Percentiles rank a stretch among this genome's conserved stretches.
These are phyloP conservation scores for Sporothrix euskadiensis DNA, from an alignment of 2,329 filamentous ascomycete species.

Conservation along the genomic window DNA sequence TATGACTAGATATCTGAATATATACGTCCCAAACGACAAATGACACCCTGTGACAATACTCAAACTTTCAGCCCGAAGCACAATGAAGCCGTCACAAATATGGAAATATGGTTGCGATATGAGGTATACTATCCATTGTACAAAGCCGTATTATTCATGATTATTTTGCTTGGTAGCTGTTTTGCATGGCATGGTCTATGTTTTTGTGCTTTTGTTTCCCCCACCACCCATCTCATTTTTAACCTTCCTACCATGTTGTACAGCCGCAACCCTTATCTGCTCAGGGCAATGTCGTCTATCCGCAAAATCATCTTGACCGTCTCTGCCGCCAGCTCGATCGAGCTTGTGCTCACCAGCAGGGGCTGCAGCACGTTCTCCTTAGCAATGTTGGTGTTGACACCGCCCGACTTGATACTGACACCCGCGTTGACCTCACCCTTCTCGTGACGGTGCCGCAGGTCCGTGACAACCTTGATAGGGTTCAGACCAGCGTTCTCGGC, in stretches of 20 bases:
- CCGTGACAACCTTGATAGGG: slow-evolving; percentile 98
- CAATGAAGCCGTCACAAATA: background rate
- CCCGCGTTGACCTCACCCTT: slow-evolving; percentile 94
- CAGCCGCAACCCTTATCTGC: slow-evolving; percentile 47
- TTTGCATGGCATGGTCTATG: slow-evolving; percentile 18
- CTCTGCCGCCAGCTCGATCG: slow-evolving; percentile 94
- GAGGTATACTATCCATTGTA: background rate
- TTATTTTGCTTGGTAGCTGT: slow-evolving; percentile 14
- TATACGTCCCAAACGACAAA: background rate
- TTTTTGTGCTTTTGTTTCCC: slow-evolving; percentile 4
- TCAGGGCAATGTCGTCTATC: slow-evolving; percentile 67
- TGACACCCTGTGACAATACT: background rate
- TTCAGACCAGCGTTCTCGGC: slow-evolving; percentile 97
- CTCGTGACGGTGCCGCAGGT: slow-evolving; percentile 89
- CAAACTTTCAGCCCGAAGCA: background rate
- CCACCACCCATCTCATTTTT: background rate
- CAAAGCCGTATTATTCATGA: slow-evolving; percentile 15
- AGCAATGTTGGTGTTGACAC: slow-evolving; percentile 94
- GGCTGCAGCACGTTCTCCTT: slow-evolving; percentile 98
- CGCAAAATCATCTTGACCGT: slow-evolving; percentile 91
- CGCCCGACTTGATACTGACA: slow-evolving; percentile 96
- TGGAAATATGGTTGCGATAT: background rate
- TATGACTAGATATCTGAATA: slow-evolving; percentile 22
- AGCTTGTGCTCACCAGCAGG: slow-evolving; percentile 92
- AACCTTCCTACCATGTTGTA: slow-evolving; percentile 30